Evolutionary conservation across 371 early-diverging fungal genomes (phyloP).

Genomic region (Lichtheimia ornata): DNA sequence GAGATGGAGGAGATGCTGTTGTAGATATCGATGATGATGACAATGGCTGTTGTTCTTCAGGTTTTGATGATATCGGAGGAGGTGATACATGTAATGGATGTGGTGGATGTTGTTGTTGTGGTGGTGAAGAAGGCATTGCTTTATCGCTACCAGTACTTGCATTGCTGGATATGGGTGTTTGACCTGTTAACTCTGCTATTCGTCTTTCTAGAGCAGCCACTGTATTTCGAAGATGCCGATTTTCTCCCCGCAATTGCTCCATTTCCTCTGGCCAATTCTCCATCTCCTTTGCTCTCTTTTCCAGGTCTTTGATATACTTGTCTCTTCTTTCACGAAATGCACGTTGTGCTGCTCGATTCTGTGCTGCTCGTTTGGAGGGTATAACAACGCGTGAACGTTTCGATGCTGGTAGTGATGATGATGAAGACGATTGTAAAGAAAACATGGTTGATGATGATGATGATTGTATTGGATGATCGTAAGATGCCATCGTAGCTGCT

Average conservation of each 20-base stretch:
- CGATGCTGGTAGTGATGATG: not conserved
- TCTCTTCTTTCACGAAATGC: constrained; percentile 52
- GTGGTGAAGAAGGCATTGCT: constrained; percentile 3
- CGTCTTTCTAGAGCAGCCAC: constrained; percentile 14
- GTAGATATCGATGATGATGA: too few species aligned
- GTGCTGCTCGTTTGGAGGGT: constrained; percentile 35
- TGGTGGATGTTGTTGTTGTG: constrained; percentile 1
- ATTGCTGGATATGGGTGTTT: constrained; percentile 4
- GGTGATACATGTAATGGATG: constrained; percentile 13
- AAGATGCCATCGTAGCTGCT: not conserved
- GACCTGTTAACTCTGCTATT: constrained; percentile 18
- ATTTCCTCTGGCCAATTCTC: constrained; percentile 53
- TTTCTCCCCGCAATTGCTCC: constrained; percentile 40
- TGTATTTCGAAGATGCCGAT: constrained; percentile 27
- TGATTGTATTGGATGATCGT: constrained; percentile 1
- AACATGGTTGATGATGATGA: not conserved
- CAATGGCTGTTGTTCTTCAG: too few species aligned
- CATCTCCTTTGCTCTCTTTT: constrained; percentile 44
- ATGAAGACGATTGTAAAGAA: constrained; percentile 7
- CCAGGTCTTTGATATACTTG: constrained; percentile 51
- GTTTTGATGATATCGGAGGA: not conserved
- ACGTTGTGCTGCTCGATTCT: constrained; percentile 50
- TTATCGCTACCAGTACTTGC: constrained; percentile 7
- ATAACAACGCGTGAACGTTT: constrained; percentile 21
- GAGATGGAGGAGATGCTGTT: too few species aligned